These are phyloP conservation scores for Phragmites australis DNA, from an alignment of 176 grass and related monocot species.

Conservation along the genomic window DNA sequence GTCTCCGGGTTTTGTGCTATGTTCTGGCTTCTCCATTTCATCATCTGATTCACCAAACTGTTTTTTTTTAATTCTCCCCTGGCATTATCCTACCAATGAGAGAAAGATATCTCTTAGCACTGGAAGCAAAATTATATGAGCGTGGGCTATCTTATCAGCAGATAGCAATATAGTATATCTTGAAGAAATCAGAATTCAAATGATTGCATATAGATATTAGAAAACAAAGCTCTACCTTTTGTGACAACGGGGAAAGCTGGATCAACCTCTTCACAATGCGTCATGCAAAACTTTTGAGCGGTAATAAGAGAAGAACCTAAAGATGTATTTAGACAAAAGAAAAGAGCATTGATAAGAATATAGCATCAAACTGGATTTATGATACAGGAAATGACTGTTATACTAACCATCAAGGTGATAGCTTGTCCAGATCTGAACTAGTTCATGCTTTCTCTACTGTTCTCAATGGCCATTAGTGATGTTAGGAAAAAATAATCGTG, in stretches of 20 bases:
- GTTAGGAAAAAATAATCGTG: too few species aligned
- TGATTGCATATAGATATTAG: conserved; percentile 11
- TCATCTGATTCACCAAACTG: conserved; percentile 73
- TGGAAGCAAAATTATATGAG: conserved; percentile 27
- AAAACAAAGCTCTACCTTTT: conserved; percentile 55
- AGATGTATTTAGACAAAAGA: conserved; percentile 31
- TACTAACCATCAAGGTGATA: neutral
- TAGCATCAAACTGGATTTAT: neutral
- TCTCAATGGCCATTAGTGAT: too few species aligned
- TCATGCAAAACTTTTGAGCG: conserved; percentile 80
- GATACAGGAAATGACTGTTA: conserved; percentile 13
- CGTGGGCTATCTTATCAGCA: neutral
- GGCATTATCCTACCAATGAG: conserved; percentile 59
- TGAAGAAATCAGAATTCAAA: conserved; percentile 9
- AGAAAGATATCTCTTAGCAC: conserved; percentile 21
- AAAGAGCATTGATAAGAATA: conserved; percentile 31
- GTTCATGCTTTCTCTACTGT: too few species aligned
- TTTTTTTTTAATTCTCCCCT: conserved; percentile 62
- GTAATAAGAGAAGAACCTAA: conserved; percentile 89
- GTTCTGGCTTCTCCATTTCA: conserved; percentile 56
- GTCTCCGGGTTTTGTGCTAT: conserved; percentile 70
- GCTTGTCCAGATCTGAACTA: too few species aligned
- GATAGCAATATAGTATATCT: neutral
- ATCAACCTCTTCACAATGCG: conserved; percentile 84
- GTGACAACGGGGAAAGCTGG: conserved; percentile 73